Evolutionary conservation across 768 basidiomycete species (phyloP), one percentile per base, ranked within the genome.

Genomic region (Cantharellus anzutake): DNA sequence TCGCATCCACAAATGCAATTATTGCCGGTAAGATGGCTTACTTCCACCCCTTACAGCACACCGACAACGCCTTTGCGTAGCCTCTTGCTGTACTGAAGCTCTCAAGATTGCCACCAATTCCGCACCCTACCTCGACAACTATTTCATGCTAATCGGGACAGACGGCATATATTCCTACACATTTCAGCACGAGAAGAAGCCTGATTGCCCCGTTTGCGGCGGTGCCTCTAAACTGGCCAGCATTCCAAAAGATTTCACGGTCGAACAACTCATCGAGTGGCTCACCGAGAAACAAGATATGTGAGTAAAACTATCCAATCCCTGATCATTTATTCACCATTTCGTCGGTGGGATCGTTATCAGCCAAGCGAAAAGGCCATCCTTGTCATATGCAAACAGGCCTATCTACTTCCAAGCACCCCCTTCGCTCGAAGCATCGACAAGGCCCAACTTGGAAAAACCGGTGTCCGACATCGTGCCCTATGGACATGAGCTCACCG

Each of bases 51-150:
- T 2, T 29, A 29, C 20, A 29, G 20, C 20, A 29, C 20, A 29
- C 20, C 20, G 20, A 29, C 20, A 29, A 29, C 20, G 20, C 20
- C 41, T 35, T 41, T 53, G 41, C 41, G 35, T 62, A 87, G 94
- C 94, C 42, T 86, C 93, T 2, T 98, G 94, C 72, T 98, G 94
- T 68, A 98, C 96, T 66, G 96, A 99, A 71, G 96, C 96, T 14
- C 94, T 99, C 76, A 99, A 99, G 72, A 90, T 99, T 61, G 93
- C 90, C 34, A 98, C 96, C 0, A 88, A 83, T 63, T 89, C 88
- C 34, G 94, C 93, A 0, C 89, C 92, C 3, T 94, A 83, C 68
- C 76, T 99, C 59, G 87, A 94, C 71, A 97, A 97, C 69, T 99
- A 98, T 69, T 96, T 98, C 71, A 91, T 97, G 92, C 78, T 98